Evolutionary conservation across 805 yeast species (phyloP).

Genomic region (Yamadazyma kitorensis): DNA sequence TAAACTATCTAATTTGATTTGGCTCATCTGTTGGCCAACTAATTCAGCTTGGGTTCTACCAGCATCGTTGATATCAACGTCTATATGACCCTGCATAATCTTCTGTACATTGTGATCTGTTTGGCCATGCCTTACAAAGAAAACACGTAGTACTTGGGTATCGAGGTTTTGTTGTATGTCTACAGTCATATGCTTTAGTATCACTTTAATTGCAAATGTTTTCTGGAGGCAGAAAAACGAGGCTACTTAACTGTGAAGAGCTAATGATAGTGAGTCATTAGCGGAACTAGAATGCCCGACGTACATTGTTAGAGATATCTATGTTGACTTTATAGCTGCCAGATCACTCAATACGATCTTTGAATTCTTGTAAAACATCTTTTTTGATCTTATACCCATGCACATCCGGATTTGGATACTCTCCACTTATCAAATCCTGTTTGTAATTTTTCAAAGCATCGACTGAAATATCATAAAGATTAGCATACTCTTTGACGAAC

Average conservation of each 20-base stretch:
- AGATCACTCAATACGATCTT: conserved; percentile 10
- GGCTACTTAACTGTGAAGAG: too few species aligned
- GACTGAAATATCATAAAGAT: conserved; percentile 48
- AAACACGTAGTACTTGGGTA: conserved; percentile 43
- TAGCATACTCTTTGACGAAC: conserved; percentile 71
- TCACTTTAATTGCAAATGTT: not conserved
- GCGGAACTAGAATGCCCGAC: too few species aligned
- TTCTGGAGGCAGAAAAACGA: too few species aligned
- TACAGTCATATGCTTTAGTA: conserved; percentile 14
- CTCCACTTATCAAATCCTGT: conserved; percentile 50
- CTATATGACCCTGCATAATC: conserved; percentile 77
- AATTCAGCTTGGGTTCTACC: conserved; percentile 61
- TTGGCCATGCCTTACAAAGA: conserved; percentile 80
- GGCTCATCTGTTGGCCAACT: conserved; percentile 46
- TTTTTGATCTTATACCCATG: conserved; percentile 72
- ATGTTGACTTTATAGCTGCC: too few species aligned
- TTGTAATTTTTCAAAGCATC: conserved; percentile 53
- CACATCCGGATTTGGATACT: conserved; percentile 58
- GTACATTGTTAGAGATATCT: too few species aligned
- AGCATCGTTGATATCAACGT: conserved; percentile 58
- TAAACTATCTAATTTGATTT: conserved; percentile 43
- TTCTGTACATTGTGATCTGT: conserved; percentile 68
- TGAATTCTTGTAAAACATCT: conserved; percentile 43
- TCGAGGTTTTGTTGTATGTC: conserved; percentile 30
- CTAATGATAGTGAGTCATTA: too few species aligned